Conservation (phyloP, 768 basidiomycete species). For the Lactarius hatsudake region DNA sequence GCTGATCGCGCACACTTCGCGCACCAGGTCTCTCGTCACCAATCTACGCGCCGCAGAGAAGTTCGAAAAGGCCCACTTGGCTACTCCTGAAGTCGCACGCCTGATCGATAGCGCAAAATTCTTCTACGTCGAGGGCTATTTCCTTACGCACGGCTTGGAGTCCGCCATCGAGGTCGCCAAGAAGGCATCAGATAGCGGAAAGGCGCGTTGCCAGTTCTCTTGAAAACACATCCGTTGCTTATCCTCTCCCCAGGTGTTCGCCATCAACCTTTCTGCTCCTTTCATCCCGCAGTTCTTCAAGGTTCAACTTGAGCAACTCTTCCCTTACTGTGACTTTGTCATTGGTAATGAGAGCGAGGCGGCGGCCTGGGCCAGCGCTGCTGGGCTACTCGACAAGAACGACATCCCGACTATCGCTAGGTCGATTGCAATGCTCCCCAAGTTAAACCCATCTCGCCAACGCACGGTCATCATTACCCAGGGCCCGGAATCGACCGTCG, state of each 20-base stretch:
- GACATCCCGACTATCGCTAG: slow-evolving; percentile 61
- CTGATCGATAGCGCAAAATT: slow-evolving; percentile 77
- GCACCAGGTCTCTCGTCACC: slow-evolving; percentile 81
- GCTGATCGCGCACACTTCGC: neutral
- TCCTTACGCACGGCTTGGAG: slow-evolving; percentile 82
- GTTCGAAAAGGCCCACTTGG: slow-evolving; percentile 79
- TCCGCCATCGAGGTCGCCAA: slow-evolving; percentile 71
- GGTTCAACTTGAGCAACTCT: slow-evolving; percentile 71
- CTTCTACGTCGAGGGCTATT: slow-evolving; percentile 96
- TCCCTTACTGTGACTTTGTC: slow-evolving; percentile 84
- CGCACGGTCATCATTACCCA: slow-evolving; percentile 91
- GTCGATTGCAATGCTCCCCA: slow-evolving; percentile 70
- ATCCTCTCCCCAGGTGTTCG: slow-evolving; percentile 60
- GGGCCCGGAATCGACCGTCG: slow-evolving; percentile 73
- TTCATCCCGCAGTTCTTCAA: slow-evolving; percentile 96
- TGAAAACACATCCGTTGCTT: slow-evolving; percentile 2
- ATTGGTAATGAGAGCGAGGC: slow-evolving; percentile 98
- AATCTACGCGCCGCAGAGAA: slow-evolving; percentile 87
- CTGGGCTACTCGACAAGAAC: slow-evolving; percentile 62
- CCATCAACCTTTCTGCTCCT: slow-evolving; percentile 92
- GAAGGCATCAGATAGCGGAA: slow-evolving; percentile 70
- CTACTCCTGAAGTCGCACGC: slow-evolving; percentile 68
- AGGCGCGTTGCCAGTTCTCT: slow-evolving; percentile 47
- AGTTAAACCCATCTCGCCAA: slow-evolving; percentile 70
- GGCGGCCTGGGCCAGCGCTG: slow-evolving; percentile 74